Evolutionary conservation across 2,329 filamentous ascomycete genomes (phyloP), one percentile per base, ranked within the genome.

Genomic region (Arthroderma sp.): DNA sequence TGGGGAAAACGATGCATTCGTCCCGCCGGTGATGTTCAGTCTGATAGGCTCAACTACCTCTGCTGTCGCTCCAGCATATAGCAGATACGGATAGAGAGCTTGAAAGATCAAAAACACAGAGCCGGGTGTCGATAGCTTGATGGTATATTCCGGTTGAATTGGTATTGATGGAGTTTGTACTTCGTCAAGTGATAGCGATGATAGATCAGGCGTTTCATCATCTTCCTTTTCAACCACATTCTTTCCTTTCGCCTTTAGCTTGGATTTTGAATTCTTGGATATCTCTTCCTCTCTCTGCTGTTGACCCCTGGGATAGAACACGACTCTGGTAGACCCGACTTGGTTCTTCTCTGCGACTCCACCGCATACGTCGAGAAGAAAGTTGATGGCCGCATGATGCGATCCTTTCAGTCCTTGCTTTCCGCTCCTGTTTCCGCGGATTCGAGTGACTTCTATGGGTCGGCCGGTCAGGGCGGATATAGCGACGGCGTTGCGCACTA

Each of bases 351-450:
- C 45, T 4, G 64, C 53, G 37, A 55, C 43, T 2, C 74, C 75
- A 34, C 64, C 59, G 48, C 67, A 72, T 11, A 73, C 68, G 29
- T 65, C 55, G 0, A 67, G 68, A 1, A 80, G 65, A 61, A 71
- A 74, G 47, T 68, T 61, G 9, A 78, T 66, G 9, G 68, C 72
- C 2, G 72, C 72, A 1, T 76, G 61, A 56, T 80, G 77, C 30
- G 77, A 75, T 28, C 66, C 58, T 53, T 77, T 78, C 3, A 80
- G 59, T 0, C 77, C 76, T 8, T 67, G 67, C n/a, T 68, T 70
- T 2, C 68, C 67, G 1, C 43, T 52, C 55, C 49, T 65, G 29
- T 70, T 75, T 29, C 69, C 75, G 5, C 77, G 71, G 45, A 80
- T 74, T 47, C 71, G 58, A 36, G 61, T 63, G 50, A 80, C 71